A percentile compares a stretch with the other conserved stretches of the same genome.
These are phyloP conservation scores for Aspergillus pseudoviridinutans DNA, from an alignment of 2,329 filamentous ascomycete genomes.

Conservation along the genomic window DNA sequence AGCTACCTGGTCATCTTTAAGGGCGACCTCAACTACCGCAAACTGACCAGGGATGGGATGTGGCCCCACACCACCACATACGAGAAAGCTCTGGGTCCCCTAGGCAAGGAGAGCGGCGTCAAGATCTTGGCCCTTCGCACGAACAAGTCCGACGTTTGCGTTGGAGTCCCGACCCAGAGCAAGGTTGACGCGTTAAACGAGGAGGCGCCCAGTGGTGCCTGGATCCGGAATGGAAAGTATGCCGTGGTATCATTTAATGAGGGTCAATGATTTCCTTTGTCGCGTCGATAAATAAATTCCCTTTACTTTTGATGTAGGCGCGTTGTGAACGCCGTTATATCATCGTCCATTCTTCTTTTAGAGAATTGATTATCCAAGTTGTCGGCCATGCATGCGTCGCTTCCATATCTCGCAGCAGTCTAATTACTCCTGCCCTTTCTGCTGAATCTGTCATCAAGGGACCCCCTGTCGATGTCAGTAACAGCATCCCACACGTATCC, in stretches of 20 bases:
- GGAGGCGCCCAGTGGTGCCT: constrained; percentile 9
- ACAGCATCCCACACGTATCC: too few species aligned
- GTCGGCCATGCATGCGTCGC: constrained; percentile 9
- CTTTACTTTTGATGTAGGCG: too few species aligned
- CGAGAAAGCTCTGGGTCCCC: constrained; percentile 16
- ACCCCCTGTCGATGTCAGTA: too few species aligned
- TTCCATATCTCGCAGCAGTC: constrained; percentile 10
- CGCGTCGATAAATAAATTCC: too few species aligned
- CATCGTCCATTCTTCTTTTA: constrained; percentile 11
- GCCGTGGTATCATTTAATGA: constrained; percentile 7
- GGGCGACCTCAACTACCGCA: constrained; percentile 23
- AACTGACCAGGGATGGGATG: constrained; percentile 18
- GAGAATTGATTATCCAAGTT: constrained; percentile 7
- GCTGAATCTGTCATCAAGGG: constrained; percentile 3
- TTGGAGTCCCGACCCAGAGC: constrained; percentile 12
- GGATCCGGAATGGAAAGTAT: constrained; percentile 16
- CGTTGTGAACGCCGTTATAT: too few species aligned
- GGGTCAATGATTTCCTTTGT: too few species aligned
- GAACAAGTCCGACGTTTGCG: constrained; percentile 2
- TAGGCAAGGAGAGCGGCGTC: constrained; percentile 3
- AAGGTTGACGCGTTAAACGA: constrained; percentile 11
- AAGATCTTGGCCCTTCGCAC: too few species aligned
- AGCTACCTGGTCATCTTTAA: constrained; percentile 20
- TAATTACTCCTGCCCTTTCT: constrained; percentile 7
- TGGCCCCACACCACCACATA: constrained; percentile 18